Evolutionary conservation across 2,329 filamentous ascomycete species (phyloP), one percentile per base, ranked within the genome.

Genomic region (Nothopassalora personata): DNA sequence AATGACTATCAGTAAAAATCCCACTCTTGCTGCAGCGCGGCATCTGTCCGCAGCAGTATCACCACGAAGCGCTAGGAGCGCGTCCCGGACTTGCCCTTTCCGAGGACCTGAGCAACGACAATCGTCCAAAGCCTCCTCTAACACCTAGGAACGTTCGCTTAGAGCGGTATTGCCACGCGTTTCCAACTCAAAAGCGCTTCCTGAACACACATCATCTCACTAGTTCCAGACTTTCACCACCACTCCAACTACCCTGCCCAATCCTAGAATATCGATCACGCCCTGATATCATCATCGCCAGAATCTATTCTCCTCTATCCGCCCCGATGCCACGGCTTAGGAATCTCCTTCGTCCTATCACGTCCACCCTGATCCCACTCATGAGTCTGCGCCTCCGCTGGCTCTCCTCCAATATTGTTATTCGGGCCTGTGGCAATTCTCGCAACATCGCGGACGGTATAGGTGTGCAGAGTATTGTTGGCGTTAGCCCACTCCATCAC

Each of bases 401-500:
- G 46, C 9, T 13, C 5, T 23, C 19, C 19, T 5, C 13, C 19
- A 13, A 13, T 49, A 4, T 9, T 10, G 3, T 27, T 15, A 2
- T 11, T 15, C 4, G 2, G 28, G 19, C n/a, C 19, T 11, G 6
- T 49, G 2, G 19, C 46, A 7, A 49, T 3, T 5, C 15, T 15
- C 5, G 18, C 18, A 15, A 43, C 15, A 13, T 43, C 39, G 5
- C 39, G 39, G 39, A 43, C 39, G n/a, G 15, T 43, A 15, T 43
- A n/a, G 1, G 34, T n/a, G 1, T 11, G 27, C 6, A 33, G 19
- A 8, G 57, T 18, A n/a, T 56, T 54, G 31, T 55, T 46, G 4
- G 7, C 3, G n/a, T 33, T 33, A 0, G 61, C 59, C 50, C 51
- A 63, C 0, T n/a, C 9, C 27, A 61, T 27, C 4, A 52, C 61